These are phyloP conservation scores for Leptomonas pyrrhocoris DNA, from an alignment of 208 protist species.

Conservation along the genomic window DNA sequence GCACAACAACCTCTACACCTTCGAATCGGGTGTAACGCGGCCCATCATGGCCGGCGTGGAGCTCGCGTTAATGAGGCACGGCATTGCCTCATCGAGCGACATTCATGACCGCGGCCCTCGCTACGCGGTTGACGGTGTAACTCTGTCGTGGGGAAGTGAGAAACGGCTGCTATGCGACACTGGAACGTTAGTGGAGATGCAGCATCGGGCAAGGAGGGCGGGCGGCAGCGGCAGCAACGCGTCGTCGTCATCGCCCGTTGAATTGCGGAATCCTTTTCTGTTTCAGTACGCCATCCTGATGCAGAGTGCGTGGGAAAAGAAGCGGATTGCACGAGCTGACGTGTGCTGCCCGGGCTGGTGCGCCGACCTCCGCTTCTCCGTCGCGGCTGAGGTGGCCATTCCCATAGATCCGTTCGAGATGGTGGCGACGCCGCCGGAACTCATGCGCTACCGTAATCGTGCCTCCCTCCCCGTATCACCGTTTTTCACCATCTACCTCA, in stretches of 20 bases:
- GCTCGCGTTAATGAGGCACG: slow-evolving; percentile 12
- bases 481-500: slow-evolving; percentile 29
- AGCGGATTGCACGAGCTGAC: slow-evolving; percentile 11
- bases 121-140: background rate
- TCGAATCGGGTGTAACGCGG: slow-evolving; percentile 14
- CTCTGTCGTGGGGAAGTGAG: background rate
- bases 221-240: background rate
- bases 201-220: background rate
- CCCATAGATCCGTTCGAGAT: slow-evolving; percentile 9
- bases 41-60: slow-evolving; percentile 13
- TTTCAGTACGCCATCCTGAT: slow-evolving; percentile 1
- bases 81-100: background rate
- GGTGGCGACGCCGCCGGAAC: background rate
- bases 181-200: background rate
- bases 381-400: slow-evolving; percentile 19
- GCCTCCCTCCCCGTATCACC: slow-evolving; percentile 11
- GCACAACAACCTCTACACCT: slow-evolving; percentile 26
- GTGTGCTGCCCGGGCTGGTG: slow-evolving; percentile 46
- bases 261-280: slow-evolving; percentile 14
- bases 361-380: slow-evolving; percentile 45
- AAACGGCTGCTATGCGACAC: background rate
- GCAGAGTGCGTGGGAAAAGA: slow-evolving; percentile 6
- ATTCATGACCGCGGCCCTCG: background rate
- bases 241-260: background rate
- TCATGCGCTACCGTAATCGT: slow-evolving; percentile 17